Evolutionary conservation across 441 rosid species (phyloP).

Genomic region (Populus hybrid): DNA sequence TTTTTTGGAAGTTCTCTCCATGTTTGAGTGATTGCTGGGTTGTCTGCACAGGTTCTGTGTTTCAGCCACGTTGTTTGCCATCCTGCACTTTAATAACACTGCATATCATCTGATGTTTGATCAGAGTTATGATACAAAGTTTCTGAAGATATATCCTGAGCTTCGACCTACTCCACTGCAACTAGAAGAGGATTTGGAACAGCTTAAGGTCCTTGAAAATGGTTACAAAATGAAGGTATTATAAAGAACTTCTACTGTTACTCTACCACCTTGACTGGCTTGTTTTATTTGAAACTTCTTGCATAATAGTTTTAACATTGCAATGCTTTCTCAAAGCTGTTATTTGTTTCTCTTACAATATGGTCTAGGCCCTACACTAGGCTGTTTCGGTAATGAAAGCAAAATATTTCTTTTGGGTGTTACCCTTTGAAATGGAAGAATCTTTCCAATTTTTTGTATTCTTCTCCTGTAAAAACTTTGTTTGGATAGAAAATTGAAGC

Average conservation of each 20-base stretch:
- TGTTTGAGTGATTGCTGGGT: neutral
- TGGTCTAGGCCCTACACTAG: neutral
- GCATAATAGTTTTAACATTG: neutral
- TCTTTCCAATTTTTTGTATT: neutral
- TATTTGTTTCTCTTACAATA: neutral
- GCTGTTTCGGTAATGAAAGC: neutral
- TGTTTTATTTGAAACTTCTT: neutral
- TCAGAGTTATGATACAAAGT: constrained; percentile 87
- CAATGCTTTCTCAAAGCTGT: neutral
- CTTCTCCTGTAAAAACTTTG: neutral
- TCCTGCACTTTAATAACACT: neutral
- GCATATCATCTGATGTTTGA: constrained; percentile 5
- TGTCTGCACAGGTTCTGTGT: neutral
- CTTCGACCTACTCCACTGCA: constrained; percentile 85
- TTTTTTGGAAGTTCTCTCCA: neutral
- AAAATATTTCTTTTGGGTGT: neutral
- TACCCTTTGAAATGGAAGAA: neutral
- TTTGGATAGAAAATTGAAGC: neutral
- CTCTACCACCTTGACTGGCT: neutral
- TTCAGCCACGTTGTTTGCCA: neutral
- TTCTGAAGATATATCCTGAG: constrained; percentile 73
- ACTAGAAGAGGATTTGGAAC: constrained; percentile 91
- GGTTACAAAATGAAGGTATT: constrained; percentile 95
- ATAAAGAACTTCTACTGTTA: neutral
- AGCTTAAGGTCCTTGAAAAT: constrained; percentile 95